Evolutionary conservation across 164 flowering plant genomes (phyloP).

Genomic region (Cinnamomum micranthum): DNA sequence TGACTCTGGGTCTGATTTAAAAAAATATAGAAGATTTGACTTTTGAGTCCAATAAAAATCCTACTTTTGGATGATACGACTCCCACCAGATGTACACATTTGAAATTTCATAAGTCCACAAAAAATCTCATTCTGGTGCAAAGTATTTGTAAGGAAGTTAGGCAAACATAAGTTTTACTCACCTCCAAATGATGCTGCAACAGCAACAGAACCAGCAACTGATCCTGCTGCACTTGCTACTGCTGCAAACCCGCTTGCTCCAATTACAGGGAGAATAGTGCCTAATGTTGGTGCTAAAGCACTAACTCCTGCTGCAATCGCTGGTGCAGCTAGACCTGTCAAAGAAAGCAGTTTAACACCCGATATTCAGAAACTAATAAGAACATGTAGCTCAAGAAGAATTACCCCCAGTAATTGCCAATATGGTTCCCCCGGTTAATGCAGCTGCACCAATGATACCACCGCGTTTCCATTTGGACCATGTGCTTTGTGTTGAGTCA

Average conservation of each 20-base stretch:
- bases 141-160: neutral
- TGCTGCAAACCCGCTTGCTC: conserved; percentile 99
- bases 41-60: neutral
- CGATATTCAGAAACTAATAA: neutral
- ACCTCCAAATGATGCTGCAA: conserved; percentile 99
- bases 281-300: conserved; percentile 98
- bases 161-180: conserved; percentile 3
- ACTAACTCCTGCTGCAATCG: conserved; percentile 95
- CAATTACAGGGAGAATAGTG: conserved; percentile 86
- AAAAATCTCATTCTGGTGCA: neutral
- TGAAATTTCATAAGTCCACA: neutral
- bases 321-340: conserved; percentile 99
- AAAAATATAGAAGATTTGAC: too few species aligned
- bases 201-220: conserved; percentile 99
- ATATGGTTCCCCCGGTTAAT: conserved; percentile 89
- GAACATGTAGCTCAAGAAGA: neutral
- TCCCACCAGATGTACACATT: neutral
- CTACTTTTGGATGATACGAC: neutral
- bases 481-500: conserved; percentile 41
- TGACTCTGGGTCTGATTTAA: too few species aligned
- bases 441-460: conserved; percentile 99
- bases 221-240: conserved; percentile 97
- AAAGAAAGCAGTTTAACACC: neutral
- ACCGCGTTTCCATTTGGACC: conserved; percentile 97
- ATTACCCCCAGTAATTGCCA: conserved; percentile 98